Evolutionary conservation across 768 basidiomycete species (phyloP).

Genomic region (Floccularia luteovirens): DNA sequence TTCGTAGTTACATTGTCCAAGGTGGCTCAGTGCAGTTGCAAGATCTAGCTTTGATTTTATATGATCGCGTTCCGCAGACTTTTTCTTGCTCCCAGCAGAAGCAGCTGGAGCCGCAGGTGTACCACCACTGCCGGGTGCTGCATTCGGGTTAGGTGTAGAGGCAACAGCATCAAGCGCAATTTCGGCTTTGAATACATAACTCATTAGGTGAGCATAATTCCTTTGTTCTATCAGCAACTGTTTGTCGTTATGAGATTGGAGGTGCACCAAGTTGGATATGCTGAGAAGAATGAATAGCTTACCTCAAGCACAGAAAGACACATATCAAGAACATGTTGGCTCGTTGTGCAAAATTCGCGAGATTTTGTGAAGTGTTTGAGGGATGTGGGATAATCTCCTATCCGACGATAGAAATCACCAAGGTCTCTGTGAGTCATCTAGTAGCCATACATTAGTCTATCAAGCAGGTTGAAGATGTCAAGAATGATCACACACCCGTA

Average conservation of each 20-base stretch:
- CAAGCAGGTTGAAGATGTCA: background rate
- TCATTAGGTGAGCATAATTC: slow-evolving; percentile 80
- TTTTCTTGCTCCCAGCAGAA: slow-evolving; percentile 32
- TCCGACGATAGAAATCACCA: slow-evolving; percentile 66
- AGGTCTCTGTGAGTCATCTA: slow-evolving; percentile 92
- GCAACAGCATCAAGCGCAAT: slow-evolving; percentile 69
- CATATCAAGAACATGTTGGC: slow-evolving; percentile 91
- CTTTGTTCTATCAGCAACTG: slow-evolving; percentile 82
- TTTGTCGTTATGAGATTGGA: background rate
- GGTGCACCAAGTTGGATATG: background rate
- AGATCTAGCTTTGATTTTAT: slow-evolving; percentile 77
- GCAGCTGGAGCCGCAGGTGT: slow-evolving; percentile 8
- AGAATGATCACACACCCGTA: slow-evolving; percentile 51
- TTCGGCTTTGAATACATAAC: slow-evolving; percentile 97
- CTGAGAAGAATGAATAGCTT: slow-evolving; percentile 7
- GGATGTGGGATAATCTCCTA: slow-evolving; percentile 65
- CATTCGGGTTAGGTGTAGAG: slow-evolving; percentile 18
- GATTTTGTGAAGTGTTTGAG: slow-evolving; percentile 86
- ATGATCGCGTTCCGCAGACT: slow-evolving; percentile 53
- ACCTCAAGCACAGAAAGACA: slow-evolving; percentile 80
- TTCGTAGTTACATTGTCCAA: slow-evolving; percentile 69
- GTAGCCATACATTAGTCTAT: background rate
- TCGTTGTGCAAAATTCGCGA: slow-evolving; percentile 87
- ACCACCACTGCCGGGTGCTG: slow-evolving; percentile 10
- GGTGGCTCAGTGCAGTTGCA: slow-evolving; percentile 68